Percentiles rank a stretch among this genome's conserved stretches.
Evolutionary conservation across 1,284 basidiomycete species (phyloP).

Genomic region (Butyriboletus appendiculatus): DNA sequence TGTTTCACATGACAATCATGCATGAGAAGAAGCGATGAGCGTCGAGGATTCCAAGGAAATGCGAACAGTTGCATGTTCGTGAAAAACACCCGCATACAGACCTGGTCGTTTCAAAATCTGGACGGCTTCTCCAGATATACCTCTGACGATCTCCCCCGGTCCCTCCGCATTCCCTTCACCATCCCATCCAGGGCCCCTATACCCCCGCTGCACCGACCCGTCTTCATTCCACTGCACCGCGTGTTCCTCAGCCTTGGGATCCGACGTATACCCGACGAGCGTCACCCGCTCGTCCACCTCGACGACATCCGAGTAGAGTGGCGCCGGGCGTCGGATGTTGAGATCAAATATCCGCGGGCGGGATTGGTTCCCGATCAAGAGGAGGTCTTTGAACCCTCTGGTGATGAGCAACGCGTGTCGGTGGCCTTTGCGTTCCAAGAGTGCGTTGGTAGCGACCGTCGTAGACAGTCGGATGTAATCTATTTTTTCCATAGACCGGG

Average conservation of each 20-base stretch:
- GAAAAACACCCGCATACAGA: constrained; percentile 1
- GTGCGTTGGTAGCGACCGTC: constrained; percentile 95
- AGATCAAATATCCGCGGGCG: constrained; percentile 90
- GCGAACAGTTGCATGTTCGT: neutral
- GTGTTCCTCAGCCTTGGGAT: constrained; percentile 78
- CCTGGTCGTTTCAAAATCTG: constrained; percentile 80
- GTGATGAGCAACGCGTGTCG: constrained; percentile 92
- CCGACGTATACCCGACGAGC: constrained; percentile 89
- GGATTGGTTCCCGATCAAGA: constrained; percentile 92
- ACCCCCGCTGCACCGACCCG: constrained; percentile 67
- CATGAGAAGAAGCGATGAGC: constrained; percentile 5
- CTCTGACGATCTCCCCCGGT: constrained; percentile 76
- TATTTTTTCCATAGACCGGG: neutral
- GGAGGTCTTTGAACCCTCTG: constrained; percentile 88
- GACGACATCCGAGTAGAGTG: constrained; percentile 80
- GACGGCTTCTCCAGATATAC: constrained; percentile 91
- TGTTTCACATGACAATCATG: constrained; percentile 25
- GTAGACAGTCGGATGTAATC: constrained; percentile 94
- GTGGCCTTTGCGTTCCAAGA: constrained; percentile 93
- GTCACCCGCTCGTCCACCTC: constrained; percentile 97
- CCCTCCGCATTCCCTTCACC: constrained; percentile 66
- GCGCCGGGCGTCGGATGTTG: constrained; percentile 77
- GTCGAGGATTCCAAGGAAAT: neutral
- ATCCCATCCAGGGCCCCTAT: constrained; percentile 76
- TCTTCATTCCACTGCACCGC: constrained; percentile 72